Percentiles rank a stretch among this genome's conserved stretches.
Evolutionary conservation across 2,329 filamentous ascomycete genomes (phyloP).

Genomic region (Penicillium sp.): DNA sequence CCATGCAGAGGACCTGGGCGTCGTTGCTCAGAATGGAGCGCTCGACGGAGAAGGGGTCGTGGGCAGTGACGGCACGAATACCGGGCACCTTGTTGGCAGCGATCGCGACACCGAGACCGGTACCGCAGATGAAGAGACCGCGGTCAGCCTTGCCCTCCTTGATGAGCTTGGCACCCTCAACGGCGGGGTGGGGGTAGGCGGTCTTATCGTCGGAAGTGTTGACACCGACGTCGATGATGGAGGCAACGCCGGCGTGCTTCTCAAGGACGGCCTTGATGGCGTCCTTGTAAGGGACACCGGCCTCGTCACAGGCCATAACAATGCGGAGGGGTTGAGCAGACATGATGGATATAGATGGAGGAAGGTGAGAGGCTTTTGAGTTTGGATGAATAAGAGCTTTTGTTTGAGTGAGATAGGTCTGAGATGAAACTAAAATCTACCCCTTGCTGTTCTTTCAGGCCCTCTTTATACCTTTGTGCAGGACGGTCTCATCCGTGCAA

Average conservation of each 20-base stretch:
- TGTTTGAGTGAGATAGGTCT: background rate
- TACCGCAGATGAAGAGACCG: constrained; percentile 77
- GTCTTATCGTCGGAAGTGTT: constrained; percentile 68
- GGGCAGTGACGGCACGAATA: constrained; percentile 82
- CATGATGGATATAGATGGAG: constrained; percentile 22
- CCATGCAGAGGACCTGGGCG: constrained; percentile 84
- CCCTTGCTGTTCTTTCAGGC: background rate
- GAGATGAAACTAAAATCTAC: background rate
- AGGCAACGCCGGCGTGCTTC: constrained; percentile 64
- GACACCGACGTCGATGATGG: constrained; percentile 74
- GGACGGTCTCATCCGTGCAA: constrained; percentile 2
- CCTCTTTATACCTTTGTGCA: constrained; percentile 9
- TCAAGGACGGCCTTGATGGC: constrained; percentile 73
- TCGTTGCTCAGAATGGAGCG: constrained; percentile 79
- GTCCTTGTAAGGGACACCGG: constrained; percentile 76
- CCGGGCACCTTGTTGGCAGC: constrained; percentile 86
- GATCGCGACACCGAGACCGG: constrained; percentile 83
- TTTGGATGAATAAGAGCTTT: constrained; percentile 16
- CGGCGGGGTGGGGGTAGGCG: constrained; percentile 77
- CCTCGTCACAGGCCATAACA: constrained; percentile 68
- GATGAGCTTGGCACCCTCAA: constrained; percentile 64
- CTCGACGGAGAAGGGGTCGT: constrained; percentile 84
- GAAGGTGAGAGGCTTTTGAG: background rate
- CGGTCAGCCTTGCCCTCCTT: constrained; percentile 64
- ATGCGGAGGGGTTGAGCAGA: constrained; percentile 54